Evolutionary conservation across 306 rosid species (phyloP), one percentile per base, ranked within the genome.

Genomic region (Trichosanthes cucumerina): DNA sequence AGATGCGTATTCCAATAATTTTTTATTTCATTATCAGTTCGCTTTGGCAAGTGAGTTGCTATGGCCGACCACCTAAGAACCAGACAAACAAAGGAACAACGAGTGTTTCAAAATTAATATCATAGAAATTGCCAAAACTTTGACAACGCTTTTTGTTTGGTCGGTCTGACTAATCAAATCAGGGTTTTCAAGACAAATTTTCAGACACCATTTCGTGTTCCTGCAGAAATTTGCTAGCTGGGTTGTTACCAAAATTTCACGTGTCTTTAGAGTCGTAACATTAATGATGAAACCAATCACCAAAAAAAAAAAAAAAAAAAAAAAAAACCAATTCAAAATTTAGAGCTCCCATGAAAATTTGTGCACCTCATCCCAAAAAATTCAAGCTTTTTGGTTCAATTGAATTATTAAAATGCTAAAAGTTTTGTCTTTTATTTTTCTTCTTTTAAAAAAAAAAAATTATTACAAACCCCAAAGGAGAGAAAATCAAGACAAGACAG

Each of bases 1-100:
- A 96, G 88, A 90, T 96, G 98, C 0, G 99, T 96, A 66, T 96
- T 96, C 99, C 99, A 96, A 77, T 96, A 93, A 86, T 96, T 96
- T 83, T 96, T 96, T 26, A 96, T 96, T 83, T 96, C 99, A 59
- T 96, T 96, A 24, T 96, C 99, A 18, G 99, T 96, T 89, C 99
- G 86, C 80, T 92, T 93, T 34, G 98, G 86, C 84, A 96, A 88
- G 86, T 96, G 99, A 75, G 99, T 96, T n/a, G 99, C 99, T 82
- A 96, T 96, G 15, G 99, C 99, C 33, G 99, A 96, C 99, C 99
- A 96, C 96, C 99, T 96, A 82, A 70, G 66, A 24, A 72, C 19
- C 77, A 16, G 43, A 79, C 26, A 73, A 81, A 54, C 63, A 39
- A 39, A 60, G 6, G 33, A 46, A 52, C 41, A 16, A 85, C 34